A percentile compares a stretch with the other conserved stretches of the same genome.
These are phyloP conservation scores for Colletotrichum sp. DNA, from an alignment of 2,329 filamentous ascomycete species.

Conservation along the genomic window DNA sequence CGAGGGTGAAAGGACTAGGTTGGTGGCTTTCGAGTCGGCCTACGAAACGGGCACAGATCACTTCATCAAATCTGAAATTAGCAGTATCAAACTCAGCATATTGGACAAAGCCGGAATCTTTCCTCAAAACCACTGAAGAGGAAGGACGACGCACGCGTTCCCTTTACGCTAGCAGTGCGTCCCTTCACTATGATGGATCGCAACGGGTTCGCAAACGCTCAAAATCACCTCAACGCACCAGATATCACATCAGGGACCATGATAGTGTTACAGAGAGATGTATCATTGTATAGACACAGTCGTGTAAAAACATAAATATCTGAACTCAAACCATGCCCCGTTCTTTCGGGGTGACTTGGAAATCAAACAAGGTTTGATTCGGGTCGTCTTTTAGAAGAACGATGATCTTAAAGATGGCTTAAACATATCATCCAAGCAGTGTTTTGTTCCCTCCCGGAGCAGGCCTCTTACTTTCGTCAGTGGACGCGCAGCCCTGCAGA, in stretches of 20 bases:
- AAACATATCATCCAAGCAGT: not conserved
- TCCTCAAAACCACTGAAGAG: not conserved
- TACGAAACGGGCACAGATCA: not conserved
- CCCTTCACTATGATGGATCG: not conserved
- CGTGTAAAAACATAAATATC: not conserved
- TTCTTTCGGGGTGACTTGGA: not conserved
- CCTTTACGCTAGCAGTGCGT: not conserved
- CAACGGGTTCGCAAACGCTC: not conserved
- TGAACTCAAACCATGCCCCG: not conserved
- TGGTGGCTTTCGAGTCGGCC: not conserved
- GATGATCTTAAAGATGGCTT: not conserved
- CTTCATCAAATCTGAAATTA: not conserved
- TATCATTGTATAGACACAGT: too few species aligned
- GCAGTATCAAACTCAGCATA: not conserved
- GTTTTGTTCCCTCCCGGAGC: not conserved
- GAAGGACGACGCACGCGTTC: not conserved
- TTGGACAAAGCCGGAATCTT: fast-evolving
- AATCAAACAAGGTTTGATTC: not conserved
- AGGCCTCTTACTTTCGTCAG: not conserved
- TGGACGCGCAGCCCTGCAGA: not conserved
- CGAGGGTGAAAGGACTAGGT: not conserved
- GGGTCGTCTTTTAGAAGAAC: not conserved
- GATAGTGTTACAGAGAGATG: not conserved
- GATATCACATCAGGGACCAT: not conserved
- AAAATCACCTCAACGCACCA: not conserved